A percentile compares a stretch with the other conserved stretches of the same genome.
phyloP scores from a whole-genome alignment of 768 basidiomycete species.

The Macrolepiota fuliginosa region DNA sequence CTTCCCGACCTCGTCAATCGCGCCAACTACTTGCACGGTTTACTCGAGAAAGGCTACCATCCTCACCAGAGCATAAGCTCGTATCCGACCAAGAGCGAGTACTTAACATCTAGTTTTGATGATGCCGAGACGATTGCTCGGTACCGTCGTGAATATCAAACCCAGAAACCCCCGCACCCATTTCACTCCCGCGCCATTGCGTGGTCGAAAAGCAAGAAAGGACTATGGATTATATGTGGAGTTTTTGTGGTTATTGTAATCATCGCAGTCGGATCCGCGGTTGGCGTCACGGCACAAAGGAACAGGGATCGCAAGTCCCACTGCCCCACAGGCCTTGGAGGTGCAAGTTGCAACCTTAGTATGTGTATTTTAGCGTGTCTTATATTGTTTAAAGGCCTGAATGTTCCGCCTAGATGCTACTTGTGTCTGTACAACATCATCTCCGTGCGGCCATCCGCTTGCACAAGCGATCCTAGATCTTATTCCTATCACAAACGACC shows the following conservation, averaged over 20 bases:
- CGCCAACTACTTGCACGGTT: constrained; percentile 43
- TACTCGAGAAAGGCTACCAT: constrained; percentile 52
- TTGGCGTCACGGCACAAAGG: constrained; percentile 40
- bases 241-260: constrained; percentile 33
- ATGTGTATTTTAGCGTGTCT: constrained; percentile 21
- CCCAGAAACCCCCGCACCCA: neutral
- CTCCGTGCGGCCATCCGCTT: constrained; percentile 45
- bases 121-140: constrained; percentile 12
- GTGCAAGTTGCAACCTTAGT: constrained; percentile 57
- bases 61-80: constrained; percentile 45
- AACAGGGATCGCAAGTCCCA: constrained; percentile 21
- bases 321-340: constrained; percentile 45
- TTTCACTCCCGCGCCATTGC: constrained; percentile 9
- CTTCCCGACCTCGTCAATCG: constrained; percentile 53
- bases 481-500: constrained; percentile 44
- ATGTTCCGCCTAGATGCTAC: constrained; percentile 46
- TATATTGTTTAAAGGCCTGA: constrained; percentile 3
- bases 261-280: constrained; percentile 39
- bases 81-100: constrained; percentile 19
- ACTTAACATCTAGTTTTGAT: constrained; percentile 20
- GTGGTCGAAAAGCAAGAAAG: constrained; percentile 14
- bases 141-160: neutral
- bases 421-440: constrained; percentile 52
- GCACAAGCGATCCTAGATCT: constrained; percentile 52
- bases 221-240: constrained; percentile 18